Evolutionary conservation across 306 rosid genomes (phyloP).

Genomic region (Corylus americana): DNA sequence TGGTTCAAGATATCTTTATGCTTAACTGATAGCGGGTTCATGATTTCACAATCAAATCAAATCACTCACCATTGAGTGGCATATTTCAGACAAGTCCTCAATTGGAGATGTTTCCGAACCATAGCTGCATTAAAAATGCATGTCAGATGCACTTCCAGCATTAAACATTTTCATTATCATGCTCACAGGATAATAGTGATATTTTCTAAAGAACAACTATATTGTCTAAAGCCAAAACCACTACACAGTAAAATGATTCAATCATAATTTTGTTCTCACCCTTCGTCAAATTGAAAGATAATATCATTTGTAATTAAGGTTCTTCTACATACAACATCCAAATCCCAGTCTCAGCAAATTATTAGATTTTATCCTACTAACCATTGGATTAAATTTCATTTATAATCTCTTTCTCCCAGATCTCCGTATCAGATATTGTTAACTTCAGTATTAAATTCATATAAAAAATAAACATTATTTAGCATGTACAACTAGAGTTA

Average conservation of each 20-base stretch:
- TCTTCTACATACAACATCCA: not conserved
- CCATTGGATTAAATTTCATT: not conserved
- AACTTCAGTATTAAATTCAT: not conserved
- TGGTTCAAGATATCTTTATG: slow-evolving; percentile 2
- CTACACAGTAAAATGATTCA: not conserved
- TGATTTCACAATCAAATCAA: not conserved
- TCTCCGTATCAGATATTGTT: not conserved
- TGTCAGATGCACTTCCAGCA: slow-evolving; percentile 30
- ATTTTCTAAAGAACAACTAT: slow-evolving; percentile 13
- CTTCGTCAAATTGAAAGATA: not conserved
- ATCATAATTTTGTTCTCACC: not conserved
- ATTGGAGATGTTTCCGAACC: slow-evolving; percentile 79
- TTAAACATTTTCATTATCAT: slow-evolving; percentile 6
- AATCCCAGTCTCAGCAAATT: not conserved
- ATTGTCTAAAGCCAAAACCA: not conserved
- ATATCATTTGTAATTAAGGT: not conserved
- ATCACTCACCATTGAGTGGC: slow-evolving; percentile 74
- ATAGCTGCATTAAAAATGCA: slow-evolving; percentile 60
- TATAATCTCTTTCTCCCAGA: not conserved
- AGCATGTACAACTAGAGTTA: not conserved
- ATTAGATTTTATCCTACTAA: not conserved
- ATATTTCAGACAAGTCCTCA: slow-evolving; percentile 77
- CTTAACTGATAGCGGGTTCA: slow-evolving; percentile 14
- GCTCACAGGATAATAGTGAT: slow-evolving; percentile 20
- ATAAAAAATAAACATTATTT: not conserved